Evolutionary conservation across 495 filamentous ascomycete species (phyloP), one percentile per base, ranked within the genome.

Genomic region (Penicillium salamii): DNA sequence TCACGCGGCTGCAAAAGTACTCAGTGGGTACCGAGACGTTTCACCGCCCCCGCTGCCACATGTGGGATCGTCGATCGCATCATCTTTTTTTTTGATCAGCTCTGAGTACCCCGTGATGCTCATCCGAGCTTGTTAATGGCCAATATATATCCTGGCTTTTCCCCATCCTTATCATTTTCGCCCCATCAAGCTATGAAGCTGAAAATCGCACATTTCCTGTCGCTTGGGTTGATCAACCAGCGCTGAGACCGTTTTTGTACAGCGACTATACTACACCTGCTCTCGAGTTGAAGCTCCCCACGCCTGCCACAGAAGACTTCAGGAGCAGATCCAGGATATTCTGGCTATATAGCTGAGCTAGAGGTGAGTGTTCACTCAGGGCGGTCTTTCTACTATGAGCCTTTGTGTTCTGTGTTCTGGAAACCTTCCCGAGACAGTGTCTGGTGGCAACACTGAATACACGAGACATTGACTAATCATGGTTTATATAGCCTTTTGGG

Each of bases 211-310:
- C 46, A 33, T 26, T 39, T 46, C 39, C 47, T 46, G 37, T 40
- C 51, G 45, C 43, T 52, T 50, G 53, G 49, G 39, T 46, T 57
- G 24, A 61, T 54, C 40, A 45, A 46, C 21, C 54, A 52, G 49
- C 57, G 54, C 26, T 63, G 57, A 63, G 55, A 34, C 24, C 48
- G 26, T 35, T 20, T 7, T 15, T 8, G 3, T 26, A 3, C 23
- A 3, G 3, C 23, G n/a, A n/a, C n/a, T n/a, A n/a, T n/a, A n/a
- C n/a, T n/a, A n/a, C n/a, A n/a, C n/a, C n/a, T n/a, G n/a, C n/a
- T n/a, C n/a, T n/a, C n/a, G n/a, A n/a, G n/a, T n/a, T n/a, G n/a
- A n/a, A n/a, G n/a, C n/a, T n/a, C n/a, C n/a, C n/a, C n/a, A n/a
- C n/a, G n/a, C n/a, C n/a, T n/a, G n/a, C n/a, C n/a, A n/a, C n/a